Evolutionary conservation across 1,284 basidiomycete species (phyloP).

Genomic region (Xerocomus nothofagi): DNA sequence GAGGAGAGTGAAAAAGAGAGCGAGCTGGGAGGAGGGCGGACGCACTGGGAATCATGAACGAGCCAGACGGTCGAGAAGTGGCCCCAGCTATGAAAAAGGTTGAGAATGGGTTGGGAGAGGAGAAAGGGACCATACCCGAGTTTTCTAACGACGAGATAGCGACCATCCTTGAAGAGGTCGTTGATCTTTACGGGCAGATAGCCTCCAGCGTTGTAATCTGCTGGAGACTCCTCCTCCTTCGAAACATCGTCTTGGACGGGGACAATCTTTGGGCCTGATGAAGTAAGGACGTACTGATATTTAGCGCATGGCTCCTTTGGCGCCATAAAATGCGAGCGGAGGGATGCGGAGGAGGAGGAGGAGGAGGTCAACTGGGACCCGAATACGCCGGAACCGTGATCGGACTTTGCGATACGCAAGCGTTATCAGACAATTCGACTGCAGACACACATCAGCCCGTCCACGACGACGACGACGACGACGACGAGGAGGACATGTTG

Average conservation of each 20-base stretch:
- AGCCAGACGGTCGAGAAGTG: conserved; percentile 90
- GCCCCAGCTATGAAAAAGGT: conserved; percentile 66
- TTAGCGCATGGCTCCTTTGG: conserved; percentile 64
- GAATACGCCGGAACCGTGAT: too few species aligned
- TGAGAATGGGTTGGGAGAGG: conserved; percentile 24
- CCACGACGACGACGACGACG: conserved; percentile 8
- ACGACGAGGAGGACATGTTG: conserved; percentile 11
- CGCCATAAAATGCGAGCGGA: conserved; percentile 49
- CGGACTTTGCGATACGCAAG: too few species aligned
- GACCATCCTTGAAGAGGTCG: conserved; percentile 77
- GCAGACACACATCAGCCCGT: conserved; percentile 1
- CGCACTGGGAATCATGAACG: conserved; percentile 70
- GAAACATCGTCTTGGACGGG: conserved; percentile 60
- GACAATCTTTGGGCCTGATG: conserved; percentile 65
- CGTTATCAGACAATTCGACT: not conserved
- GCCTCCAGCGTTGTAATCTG: conserved; percentile 77
- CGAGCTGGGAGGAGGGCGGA: conserved; percentile 20
- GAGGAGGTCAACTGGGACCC: conserved; percentile 7
- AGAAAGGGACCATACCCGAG: conserved; percentile 57
- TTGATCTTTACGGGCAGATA: conserved; percentile 78
- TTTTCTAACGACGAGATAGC: conserved; percentile 81
- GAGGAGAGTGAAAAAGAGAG: conserved; percentile 15
- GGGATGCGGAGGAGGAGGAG: conserved; percentile 13
- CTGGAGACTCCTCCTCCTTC: conserved; percentile 78
- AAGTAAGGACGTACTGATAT: conserved; percentile 72